Evolutionary conservation across 192 early-diverging fungal genomes (phyloP).

Genomic region (Coemansia sp.): DNA sequence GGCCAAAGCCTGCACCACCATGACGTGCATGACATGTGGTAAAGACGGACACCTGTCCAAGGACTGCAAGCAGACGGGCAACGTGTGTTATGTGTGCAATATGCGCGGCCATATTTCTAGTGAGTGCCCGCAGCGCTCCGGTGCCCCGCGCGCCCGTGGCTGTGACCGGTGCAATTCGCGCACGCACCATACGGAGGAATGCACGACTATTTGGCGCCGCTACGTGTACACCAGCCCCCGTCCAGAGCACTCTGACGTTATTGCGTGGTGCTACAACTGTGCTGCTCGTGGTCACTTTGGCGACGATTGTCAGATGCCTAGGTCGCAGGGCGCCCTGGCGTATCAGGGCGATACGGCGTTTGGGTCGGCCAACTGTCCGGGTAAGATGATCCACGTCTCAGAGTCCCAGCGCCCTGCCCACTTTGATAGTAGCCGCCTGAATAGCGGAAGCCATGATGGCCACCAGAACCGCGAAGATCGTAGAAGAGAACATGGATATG

Average conservation of each 20-base stretch:
- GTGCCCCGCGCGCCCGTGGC: background rate
- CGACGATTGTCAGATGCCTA: slow-evolving; percentile 32
- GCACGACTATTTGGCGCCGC: slow-evolving; percentile 48
- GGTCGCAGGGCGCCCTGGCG: slow-evolving; percentile 14
- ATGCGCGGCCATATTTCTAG: slow-evolving; percentile 46
- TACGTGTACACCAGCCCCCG: slow-evolving; percentile 30
- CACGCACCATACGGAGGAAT: slow-evolving; percentile 48
- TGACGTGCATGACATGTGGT: slow-evolving; percentile 40
- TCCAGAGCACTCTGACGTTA: slow-evolving; percentile 25
- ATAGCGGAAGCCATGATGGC: slow-evolving; percentile 2
- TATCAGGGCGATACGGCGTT: slow-evolving; percentile 38
- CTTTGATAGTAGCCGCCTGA: slow-evolving; percentile 1
- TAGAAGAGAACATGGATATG: slow-evolving; percentile 16
- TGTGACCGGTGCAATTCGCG: slow-evolving; percentile 33
- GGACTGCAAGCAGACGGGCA: slow-evolving; percentile 44
- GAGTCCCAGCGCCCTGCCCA: slow-evolving; percentile 2
- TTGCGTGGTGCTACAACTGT: slow-evolving; percentile 53
- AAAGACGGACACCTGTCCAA: slow-evolving; percentile 37
- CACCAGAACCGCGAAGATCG: slow-evolving; percentile 17
- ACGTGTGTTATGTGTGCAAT: slow-evolving; percentile 50
- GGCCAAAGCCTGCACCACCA: slow-evolving; percentile 44
- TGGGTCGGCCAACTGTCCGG: slow-evolving; percentile 31
- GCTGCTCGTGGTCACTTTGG: slow-evolving; percentile 41
- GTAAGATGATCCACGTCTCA: slow-evolving; percentile 14
- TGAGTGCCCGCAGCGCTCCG: slow-evolving; percentile 40